A percentile compares a stretch with the other conserved stretches of the same genome.
Conservation (phyloP, 176 grass and related monocot species). For the Panicum miliaceum region DNA sequence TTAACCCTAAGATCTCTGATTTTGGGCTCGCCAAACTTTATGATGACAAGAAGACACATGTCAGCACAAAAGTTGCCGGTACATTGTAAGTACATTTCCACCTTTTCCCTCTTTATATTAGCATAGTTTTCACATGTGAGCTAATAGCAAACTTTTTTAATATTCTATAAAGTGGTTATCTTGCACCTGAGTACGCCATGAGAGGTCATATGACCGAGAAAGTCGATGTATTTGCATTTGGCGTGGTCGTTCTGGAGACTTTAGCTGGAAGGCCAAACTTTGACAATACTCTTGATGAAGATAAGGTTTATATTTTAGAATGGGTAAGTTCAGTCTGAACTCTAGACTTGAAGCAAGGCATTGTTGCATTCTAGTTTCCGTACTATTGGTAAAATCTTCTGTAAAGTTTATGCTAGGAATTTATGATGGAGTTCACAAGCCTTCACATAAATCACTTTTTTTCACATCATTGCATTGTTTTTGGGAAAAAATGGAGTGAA, state of each 20-base stretch:
- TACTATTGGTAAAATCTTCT: background rate
- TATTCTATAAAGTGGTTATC: slow-evolving; percentile 64
- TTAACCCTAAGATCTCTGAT: slow-evolving; percentile 91
- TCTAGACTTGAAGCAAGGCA: background rate
- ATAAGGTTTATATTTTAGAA: slow-evolving; percentile 79
- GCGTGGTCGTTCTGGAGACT: slow-evolving; percentile 65
- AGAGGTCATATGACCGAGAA: slow-evolving; percentile 95
- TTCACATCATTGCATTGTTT: background rate
- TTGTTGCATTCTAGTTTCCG: background rate
- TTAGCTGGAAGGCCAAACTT: slow-evolving; percentile 78
- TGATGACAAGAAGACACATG: slow-evolving; percentile 82
- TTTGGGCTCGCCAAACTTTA: slow-evolving; percentile 91
- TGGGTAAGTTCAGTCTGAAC: slow-evolving; percentile 61
- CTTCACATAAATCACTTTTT: background rate
- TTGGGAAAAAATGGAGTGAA: background rate
- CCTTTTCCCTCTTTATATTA: background rate
- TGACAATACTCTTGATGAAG: slow-evolving; percentile 40
- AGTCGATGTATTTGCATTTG: slow-evolving; percentile 82
- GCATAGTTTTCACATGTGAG: slow-evolving; percentile 3
- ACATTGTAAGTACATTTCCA: slow-evolving; percentile 74
- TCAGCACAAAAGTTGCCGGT: slow-evolving; percentile 87
- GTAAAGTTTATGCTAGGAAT: background rate
- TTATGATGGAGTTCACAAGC: background rate
- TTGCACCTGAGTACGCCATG: slow-evolving; percentile 94
- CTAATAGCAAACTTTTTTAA: background rate